Base-by-base conservation (phyloP, 352 stramenopile genomes). In the Phytophthora brassicae region DNA sequence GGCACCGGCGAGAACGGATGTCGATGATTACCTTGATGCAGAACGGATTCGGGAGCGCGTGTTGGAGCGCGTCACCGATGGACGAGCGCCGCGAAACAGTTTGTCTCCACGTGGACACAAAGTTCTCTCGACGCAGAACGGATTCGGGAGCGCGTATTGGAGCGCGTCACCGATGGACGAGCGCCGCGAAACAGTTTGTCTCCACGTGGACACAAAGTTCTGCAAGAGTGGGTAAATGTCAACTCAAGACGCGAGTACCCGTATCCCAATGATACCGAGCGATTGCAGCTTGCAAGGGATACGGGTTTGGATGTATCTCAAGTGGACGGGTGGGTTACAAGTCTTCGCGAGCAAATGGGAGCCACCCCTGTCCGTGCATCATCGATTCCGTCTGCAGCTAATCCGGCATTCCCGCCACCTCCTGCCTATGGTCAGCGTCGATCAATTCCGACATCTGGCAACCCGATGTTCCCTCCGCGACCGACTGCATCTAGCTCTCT, bases 301-400 rank as follows among this genome's bases (percentile, higher is more conserved):
- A 92, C 84, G 0, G 82, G 86, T 1, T 58, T 95, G 8, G 84
- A 93, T 46, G 74, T 92, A 14, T 78, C 81, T 48, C 86, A 95
- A 70, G 82, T 93, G 24, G 86, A 95, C 56, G 74, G 81, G n/a
- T 95, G 84, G 86, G 85, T 95, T 50, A 85, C 85, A 56, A 92
- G 72, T 68, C 83, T 89, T 56, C 77, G 84, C 33, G 83, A 90
- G 24, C 86, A 85, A 56, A 77, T 80, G 35, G 71, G 70, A 7
- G 68, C 52, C 0, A 38, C 48, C 2, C 50, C 50, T 35, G 53
- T 70, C 9, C 61, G 51, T 44, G 20, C 47, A 17, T 52, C 68
- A 23, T 90, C 81, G 28, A 87, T 91, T 60, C 80, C 79, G 8
- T 79, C 79, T 33, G 70, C 68, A 29, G 72, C 75, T 31, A 91